A percentile compares a stretch with the other conserved stretches of the same genome.
Conservation (phyloP, 371 early-diverging fungal genomes). For the Mucor irregularis region DNA sequence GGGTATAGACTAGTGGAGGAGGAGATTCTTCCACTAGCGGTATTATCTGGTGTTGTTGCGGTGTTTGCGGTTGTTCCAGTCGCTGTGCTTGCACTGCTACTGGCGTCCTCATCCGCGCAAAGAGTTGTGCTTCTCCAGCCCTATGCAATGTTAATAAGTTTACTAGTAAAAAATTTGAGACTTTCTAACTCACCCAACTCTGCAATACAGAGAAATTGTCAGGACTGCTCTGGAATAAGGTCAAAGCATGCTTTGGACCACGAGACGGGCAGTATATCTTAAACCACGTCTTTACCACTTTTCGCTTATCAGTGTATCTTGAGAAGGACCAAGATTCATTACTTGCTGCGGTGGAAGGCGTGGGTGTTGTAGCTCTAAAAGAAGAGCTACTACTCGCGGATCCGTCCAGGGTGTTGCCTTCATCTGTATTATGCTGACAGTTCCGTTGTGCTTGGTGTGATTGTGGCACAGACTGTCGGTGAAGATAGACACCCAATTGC, state of each 20-base stretch:
- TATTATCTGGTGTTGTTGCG: neutral
- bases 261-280: constrained; percentile 54
- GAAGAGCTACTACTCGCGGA: neutral
- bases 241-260: constrained; percentile 54
- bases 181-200: constrained; percentile 53
- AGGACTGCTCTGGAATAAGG: constrained; percentile 57
- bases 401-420: too few species aligned
- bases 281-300: constrained; percentile 57
- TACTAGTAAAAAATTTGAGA: neutral
- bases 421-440: neutral
- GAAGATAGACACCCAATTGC: constrained; percentile 56
- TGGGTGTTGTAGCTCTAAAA: constrained; percentile 1
- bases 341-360: neutral
- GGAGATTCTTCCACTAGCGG: neutral
- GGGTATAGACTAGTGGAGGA: constrained; percentile 1
- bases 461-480: constrained; percentile 49
- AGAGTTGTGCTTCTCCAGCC: constrained; percentile 59
- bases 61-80: neutral
- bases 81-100: neutral
- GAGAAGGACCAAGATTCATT: constrained; percentile 34
- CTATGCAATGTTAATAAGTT: constrained; percentile 18
- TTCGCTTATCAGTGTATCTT: constrained; percentile 47
- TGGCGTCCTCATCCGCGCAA: constrained; percentile 43
- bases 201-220: constrained; percentile 53
- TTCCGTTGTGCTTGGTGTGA: neutral